These are phyloP conservation scores for Globisporangium sylvaticum DNA, from an alignment of 352 stramenopile genomes.

Conservation along the genomic window DNA sequence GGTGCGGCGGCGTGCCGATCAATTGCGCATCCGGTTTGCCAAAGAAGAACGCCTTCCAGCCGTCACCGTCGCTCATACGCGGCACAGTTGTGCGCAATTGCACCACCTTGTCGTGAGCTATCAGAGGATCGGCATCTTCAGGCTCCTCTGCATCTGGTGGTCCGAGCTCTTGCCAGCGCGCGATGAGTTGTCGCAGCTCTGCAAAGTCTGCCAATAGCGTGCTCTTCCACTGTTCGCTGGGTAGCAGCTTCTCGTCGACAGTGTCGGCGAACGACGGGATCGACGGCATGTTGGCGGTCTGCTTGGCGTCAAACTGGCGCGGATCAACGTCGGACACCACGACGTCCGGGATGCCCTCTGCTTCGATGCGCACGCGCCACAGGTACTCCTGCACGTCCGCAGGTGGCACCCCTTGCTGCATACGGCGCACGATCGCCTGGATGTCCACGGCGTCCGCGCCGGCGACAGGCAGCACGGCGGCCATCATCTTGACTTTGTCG, in stretches of 20 bases:
- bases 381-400: constrained; percentile 83
- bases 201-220: constrained; percentile 74
- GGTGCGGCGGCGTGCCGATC: constrained; percentile 47
- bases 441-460: constrained; percentile 53
- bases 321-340: constrained; percentile 68
- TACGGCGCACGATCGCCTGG: constrained; percentile 50
- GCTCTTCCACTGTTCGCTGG: constrained; percentile 44
- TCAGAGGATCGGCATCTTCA: background rate
- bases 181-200: constrained; percentile 69
- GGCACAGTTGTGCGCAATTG: constrained; percentile 59
- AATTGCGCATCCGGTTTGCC: constrained; percentile 28
- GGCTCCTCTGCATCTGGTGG: constrained; percentile 35
- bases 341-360: constrained; percentile 71
- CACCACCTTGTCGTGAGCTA: background rate
- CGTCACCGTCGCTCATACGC: constrained; percentile 73
- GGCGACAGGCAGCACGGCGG: constrained; percentile 56
- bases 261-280: constrained; percentile 41
- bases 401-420: constrained; percentile 58
- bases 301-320: constrained; percentile 55
- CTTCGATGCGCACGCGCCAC: constrained; percentile 78
- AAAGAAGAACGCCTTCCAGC: constrained; percentile 79
- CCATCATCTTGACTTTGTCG: constrained; percentile 50
- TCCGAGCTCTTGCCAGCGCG: constrained; percentile 65
- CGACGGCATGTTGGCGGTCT: constrained; percentile 71
- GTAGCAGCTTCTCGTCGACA: constrained; percentile 23